Conservation (phyloP, 257 asterid species). For the Perilla frutescens region DNA sequence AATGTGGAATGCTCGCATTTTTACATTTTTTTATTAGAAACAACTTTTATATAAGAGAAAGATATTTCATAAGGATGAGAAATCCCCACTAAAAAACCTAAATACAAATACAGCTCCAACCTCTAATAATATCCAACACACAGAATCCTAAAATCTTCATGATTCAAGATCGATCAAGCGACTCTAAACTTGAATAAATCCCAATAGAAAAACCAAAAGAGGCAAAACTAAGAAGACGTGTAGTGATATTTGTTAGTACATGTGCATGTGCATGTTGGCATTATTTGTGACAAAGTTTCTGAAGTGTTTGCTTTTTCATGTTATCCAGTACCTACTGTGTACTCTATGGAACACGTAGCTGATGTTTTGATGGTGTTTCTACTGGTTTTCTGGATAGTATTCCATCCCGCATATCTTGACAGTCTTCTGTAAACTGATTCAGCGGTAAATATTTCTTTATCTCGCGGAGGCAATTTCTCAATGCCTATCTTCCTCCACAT, state of each 20-base stretch:
- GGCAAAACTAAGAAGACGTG: background rate
- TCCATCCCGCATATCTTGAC: background rate
- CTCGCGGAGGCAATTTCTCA: background rate
- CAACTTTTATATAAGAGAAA: too few relatives aligned
- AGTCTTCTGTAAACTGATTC: background rate
- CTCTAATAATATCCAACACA: too few relatives aligned
- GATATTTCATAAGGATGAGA: too few relatives aligned
- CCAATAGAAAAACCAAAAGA: conserved; percentile 6
- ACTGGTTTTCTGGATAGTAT: background rate
- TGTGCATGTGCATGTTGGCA: background rate
- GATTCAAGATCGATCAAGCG: too few relatives aligned
- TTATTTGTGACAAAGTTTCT: too few relatives aligned
- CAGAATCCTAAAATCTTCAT: too few relatives aligned
- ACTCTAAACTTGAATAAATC: too few relatives aligned
- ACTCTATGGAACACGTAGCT: background rate
- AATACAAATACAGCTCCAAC: too few relatives aligned
- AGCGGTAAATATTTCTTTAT: too few relatives aligned
- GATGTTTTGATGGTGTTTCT: background rate
- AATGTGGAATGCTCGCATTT: conserved; percentile 29
- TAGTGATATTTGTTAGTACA: background rate
- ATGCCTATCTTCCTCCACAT: background rate
- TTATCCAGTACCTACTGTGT: background rate
- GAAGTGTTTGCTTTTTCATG: background rate
- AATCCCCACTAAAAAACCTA: too few relatives aligned
- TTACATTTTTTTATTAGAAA: too few relatives aligned